Conservation (phyloP, 2,329 filamentous ascomycete species). For the Moelleriella libera region DNA sequence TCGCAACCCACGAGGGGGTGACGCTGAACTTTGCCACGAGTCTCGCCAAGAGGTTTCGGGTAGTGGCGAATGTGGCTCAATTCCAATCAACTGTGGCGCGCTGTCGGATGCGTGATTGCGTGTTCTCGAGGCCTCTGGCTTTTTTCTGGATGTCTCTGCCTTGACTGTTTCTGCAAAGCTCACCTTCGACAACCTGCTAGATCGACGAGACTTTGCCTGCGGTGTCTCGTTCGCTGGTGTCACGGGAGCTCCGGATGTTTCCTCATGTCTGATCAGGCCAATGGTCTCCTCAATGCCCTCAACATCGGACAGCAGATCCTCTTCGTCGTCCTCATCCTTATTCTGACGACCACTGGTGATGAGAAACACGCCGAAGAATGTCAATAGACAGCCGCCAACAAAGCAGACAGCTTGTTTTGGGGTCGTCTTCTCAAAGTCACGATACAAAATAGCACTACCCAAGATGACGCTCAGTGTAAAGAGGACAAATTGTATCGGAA, state of each 20-base stretch:
- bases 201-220: constrained; percentile 26
- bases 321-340: constrained; percentile 39
- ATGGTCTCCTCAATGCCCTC: constrained; percentile 52
- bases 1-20: constrained; percentile 20
- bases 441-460: constrained; percentile 83
- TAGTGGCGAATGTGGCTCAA: constrained; percentile 22
- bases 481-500: constrained; percentile 92
- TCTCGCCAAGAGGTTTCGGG: constrained; percentile 30
- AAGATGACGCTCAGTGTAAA: constrained; percentile 94
- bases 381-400: constrained; percentile 76
- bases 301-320: constrained; percentile 35
- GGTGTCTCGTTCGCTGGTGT: constrained; percentile 10
- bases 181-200: constrained; percentile 31
- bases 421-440: constrained; percentile 81
- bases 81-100: constrained; percentile 17
- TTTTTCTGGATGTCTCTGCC: constrained; percentile 19
- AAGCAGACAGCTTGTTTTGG: constrained; percentile 67
- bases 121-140: constrained; percentile 20
- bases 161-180: constrained; percentile 27
- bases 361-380: constrained; percentile 92
- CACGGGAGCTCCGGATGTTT: constrained; percentile 8
- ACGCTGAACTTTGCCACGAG: constrained; percentile 15
- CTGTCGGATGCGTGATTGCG: constrained; percentile 16
- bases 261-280: constrained; percentile 38
- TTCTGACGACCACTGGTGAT: constrained; percentile 73